A percentile compares a stretch with the other conserved stretches of the same genome.
Evolutionary conservation across 1,284 basidiomycete genomes (phyloP).

Genomic region (Porogramme epimiltina): DNA sequence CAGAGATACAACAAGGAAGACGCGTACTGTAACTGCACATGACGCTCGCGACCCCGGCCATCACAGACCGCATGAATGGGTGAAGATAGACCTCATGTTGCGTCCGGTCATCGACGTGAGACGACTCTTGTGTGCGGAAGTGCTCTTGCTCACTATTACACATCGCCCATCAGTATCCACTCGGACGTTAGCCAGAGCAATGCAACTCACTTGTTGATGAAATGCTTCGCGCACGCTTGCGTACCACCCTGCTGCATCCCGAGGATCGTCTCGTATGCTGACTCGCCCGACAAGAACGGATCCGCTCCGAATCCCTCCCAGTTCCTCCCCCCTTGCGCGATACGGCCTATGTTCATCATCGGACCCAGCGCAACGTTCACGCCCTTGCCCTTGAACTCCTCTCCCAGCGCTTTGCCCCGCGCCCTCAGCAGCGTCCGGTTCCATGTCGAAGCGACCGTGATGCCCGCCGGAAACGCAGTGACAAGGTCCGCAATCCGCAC

Average conservation of each 20-base stretch:
- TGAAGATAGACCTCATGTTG: constrained; percentile 70
- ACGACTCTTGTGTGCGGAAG: constrained; percentile 51
- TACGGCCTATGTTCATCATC: too few relatives aligned
- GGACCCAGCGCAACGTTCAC: constrained; percentile 72
- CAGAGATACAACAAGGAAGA: too few relatives aligned
- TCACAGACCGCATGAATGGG: constrained; percentile 73
- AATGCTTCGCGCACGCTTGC: too few relatives aligned
- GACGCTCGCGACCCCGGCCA: constrained; percentile 73
- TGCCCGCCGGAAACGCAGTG: constrained; percentile 61
- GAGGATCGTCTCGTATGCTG: constrained; percentile 72
- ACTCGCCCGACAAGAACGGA: constrained; percentile 76
- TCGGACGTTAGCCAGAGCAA: neutral
- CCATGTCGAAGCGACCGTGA: constrained; percentile 62
- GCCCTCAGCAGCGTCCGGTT: constrained; percentile 69
- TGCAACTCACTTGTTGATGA: constrained; percentile 67
- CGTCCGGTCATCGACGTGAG: constrained; percentile 79
- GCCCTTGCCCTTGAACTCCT: constrained; percentile 80
- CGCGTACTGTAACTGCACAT: constrained; percentile 74
- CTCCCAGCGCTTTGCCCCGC: constrained; percentile 78
- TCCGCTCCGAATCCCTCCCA: constrained; percentile 87
- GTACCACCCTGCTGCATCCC: constrained; percentile 78
- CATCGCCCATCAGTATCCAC: neutral
- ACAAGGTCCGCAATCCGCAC: constrained; percentile 49
- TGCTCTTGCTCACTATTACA: constrained; percentile 66
- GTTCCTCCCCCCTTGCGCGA: constrained; percentile 71